Evolutionary conservation across 345 rosid genomes (phyloP).

Genomic region (Syzygium aromaticum): DNA sequence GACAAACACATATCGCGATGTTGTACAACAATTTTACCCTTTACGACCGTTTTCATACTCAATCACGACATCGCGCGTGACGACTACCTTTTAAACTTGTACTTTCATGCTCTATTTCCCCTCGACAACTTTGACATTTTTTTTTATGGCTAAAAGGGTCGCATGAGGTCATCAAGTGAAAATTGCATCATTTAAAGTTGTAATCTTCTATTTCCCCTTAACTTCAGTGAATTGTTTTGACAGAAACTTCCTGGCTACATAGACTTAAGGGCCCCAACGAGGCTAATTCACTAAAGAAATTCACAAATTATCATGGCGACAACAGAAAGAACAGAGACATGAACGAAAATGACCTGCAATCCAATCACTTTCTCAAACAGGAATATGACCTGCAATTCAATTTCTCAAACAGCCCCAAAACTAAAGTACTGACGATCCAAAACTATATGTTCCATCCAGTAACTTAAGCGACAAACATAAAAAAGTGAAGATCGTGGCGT

Average conservation of each 20-base stretch:
- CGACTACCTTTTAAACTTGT: fast-evolving
- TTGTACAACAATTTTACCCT: fast-evolving
- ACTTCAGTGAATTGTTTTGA: not conserved
- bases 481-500: not conserved
- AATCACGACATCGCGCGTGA: not conserved
- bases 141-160: not conserved
- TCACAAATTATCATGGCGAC: not conserved
- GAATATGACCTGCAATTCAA: not conserved
- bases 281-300: not conserved
- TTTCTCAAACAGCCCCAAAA: not conserved
- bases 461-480: not conserved
- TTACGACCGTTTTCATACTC: not conserved
- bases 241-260: not conserved
- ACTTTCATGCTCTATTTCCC: not conserved
- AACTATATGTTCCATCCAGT: not conserved
- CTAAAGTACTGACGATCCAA: not conserved
- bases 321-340: not conserved
- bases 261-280: not conserved
- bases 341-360: not conserved
- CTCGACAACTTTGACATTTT: not conserved
- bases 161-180: not conserved
- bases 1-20: not conserved
- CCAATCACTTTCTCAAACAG: not conserved
- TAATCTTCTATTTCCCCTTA: not conserved
- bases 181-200: not conserved